phyloP scores from a whole-genome alignment of 2,329 filamentous ascomycete genomes.

The Aspergillus fischeri region DNA sequence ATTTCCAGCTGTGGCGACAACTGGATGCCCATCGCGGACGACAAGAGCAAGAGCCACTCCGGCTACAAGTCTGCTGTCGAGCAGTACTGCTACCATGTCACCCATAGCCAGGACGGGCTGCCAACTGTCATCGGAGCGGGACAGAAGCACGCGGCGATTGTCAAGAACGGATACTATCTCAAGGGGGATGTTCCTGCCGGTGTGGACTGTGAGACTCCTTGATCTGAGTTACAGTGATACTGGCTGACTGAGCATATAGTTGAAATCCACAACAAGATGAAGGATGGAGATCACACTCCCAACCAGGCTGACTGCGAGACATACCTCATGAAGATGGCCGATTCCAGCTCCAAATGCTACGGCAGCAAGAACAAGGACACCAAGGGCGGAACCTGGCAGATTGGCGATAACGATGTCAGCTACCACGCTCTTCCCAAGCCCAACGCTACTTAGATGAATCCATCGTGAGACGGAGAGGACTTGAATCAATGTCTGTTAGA shows the following conservation, averaged over 20 bases:
- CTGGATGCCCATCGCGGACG: neutral
- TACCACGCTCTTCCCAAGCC: neutral
- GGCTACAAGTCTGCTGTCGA: neutral
- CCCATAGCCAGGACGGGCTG: neutral
- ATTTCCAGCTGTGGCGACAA: neutral
- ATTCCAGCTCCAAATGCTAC: neutral
- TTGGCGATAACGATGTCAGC: neutral
- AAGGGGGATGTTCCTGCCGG: neutral
- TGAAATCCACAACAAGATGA: neutral
- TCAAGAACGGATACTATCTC: neutral
- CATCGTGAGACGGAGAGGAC: no score
- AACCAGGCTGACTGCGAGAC: neutral
- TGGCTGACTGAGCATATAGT: neutral
- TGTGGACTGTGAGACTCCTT: neutral
- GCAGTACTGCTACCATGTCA: neutral
- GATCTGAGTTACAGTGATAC: neutral
- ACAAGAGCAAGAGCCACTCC: neutral
- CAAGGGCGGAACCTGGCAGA: neutral
- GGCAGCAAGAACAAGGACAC: neutral
- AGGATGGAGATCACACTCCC: neutral
- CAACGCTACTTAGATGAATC: neutral
- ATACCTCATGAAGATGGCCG: neutral
- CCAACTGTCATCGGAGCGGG: neutral
- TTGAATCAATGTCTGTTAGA: no score
- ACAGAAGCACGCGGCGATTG: neutral